Conservation (phyloP, 2,329 filamentous ascomycete genomes). For the Celoporthe dispersa region DNA sequence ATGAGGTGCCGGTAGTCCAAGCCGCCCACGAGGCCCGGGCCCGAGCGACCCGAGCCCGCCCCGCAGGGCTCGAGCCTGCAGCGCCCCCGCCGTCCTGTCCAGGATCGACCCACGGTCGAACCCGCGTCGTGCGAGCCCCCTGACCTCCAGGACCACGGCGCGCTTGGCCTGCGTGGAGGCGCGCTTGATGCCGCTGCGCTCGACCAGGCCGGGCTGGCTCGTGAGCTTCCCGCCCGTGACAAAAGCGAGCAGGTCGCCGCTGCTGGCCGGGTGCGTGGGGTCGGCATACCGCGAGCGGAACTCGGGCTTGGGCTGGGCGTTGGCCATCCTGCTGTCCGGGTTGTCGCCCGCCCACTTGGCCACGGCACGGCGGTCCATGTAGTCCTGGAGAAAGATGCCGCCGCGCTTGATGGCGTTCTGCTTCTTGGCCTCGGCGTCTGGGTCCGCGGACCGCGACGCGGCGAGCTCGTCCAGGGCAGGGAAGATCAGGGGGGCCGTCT, state of each 20-base stretch:
- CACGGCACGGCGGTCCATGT: constrained; percentile 33
- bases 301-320: constrained; percentile 32
- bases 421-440: constrained; percentile 31
- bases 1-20: no score
- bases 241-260: constrained; percentile 35
- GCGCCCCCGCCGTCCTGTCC: not conserved
- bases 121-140: not conserved
- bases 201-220: not conserved
- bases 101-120: constrained; percentile 9
- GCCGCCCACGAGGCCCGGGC: not conserved
- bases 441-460: constrained; percentile 22
- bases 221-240: constrained; percentile 32
- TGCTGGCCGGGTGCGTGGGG: constrained; percentile 36
- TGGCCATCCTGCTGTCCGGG: constrained; percentile 29
- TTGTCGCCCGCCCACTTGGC: constrained; percentile 33
- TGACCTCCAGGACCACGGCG: not conserved
- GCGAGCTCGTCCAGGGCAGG: constrained; percentile 45
- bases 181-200: not conserved
- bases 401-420: constrained; percentile 31
- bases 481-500: constrained; percentile 54
- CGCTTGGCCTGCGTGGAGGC: not conserved
- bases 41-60: not conserved
- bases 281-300: constrained; percentile 37
- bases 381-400: constrained; percentile 32
- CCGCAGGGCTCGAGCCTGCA: not conserved